Evolutionary conservation across 768 basidiomycete genomes (phyloP), one percentile per base, ranked within the genome.

Genomic region (Trametes elegans): DNA sequence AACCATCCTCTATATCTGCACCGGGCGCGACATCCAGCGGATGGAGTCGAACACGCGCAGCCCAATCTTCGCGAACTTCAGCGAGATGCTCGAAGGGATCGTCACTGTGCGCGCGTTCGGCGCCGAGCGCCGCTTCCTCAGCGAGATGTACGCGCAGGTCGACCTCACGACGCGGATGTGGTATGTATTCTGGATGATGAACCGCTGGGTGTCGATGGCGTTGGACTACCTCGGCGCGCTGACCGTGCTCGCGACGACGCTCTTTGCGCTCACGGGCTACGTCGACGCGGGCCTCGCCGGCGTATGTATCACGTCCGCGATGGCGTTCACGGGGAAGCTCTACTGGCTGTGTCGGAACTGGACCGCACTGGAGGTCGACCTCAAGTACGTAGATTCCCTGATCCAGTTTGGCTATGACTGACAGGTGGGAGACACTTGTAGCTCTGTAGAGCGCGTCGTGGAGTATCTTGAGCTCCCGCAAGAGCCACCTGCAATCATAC

Each of bases 21-120:
- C 89, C 0, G 89, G 90, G 0, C 81, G 93, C 40, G 92, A 94
- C 64, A 73, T 96, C 18, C 80, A 92, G 54, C 80, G 94, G 18
- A 91, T 97, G 85, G 94, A 96, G 68, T 90, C 91, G 1, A 95
- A 91, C 62, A 82, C 87, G 1, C 78, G 90, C 13, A 90, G 88
- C 0, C 89, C 92, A 0, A 91, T 92, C 57, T 91, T 87, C 70
- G 87, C 87, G 7, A 88, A 86, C 51, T 93, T 92, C 59, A 82
- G 82, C 11, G 91, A 93, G 64, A 70, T 94, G 10, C 69, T 96
- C 19, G 89, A 93, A 46, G 93, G 93, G 19, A 90, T 95, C 40
- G 89, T 93, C n/a, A 93, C 93, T 5, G 89, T 96, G 36, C 81
- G 94, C 53, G 94, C 94, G 0, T 98, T 96, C 72, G 86, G 88